A percentile compares a stretch with the other conserved stretches of the same genome.
Evolutionary conservation across 2,329 filamentous ascomycete species (phyloP).

Genomic region (Mycogone perniciosa): DNA sequence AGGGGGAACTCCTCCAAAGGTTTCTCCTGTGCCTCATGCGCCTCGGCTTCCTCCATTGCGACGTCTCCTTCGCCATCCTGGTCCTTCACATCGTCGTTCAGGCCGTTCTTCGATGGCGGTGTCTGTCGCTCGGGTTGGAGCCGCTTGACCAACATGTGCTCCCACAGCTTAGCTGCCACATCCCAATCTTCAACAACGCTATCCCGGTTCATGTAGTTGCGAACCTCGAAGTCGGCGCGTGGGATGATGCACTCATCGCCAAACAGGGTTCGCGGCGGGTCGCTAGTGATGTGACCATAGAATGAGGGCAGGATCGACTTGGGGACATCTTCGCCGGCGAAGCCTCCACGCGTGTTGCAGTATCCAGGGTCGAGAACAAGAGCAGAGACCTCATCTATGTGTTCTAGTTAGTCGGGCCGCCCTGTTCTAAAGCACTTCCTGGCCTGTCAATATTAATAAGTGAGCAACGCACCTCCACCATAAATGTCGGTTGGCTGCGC

Average conservation of each 20-base stretch:
- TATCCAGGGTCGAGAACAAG: conserved; percentile 95
- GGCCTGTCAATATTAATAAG: conserved; percentile 14
- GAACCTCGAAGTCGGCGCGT: conserved; percentile 68
- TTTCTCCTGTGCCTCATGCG: conserved; percentile 54
- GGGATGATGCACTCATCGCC: conserved; percentile 88
- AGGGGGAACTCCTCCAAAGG: conserved; percentile 83
- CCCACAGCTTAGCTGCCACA: conserved; percentile 80
- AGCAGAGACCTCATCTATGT: conserved; percentile 87
- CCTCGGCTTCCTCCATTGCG: conserved; percentile 46
- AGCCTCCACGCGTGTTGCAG: conserved; percentile 84
- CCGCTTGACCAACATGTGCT: conserved; percentile 82
- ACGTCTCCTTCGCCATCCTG: conserved; percentile 58
- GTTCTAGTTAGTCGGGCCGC: conserved; percentile 15
- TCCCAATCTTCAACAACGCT: conserved; percentile 97
- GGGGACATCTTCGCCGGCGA: conserved; percentile 94
- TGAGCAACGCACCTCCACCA: conserved; percentile 47
- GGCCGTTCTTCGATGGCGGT: conserved; percentile 66
- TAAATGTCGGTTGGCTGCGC: conserved; percentile 57
- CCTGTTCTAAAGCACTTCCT: conserved; percentile 8
- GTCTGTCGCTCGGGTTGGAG: conserved; percentile 71
- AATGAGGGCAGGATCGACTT: conserved; percentile 89
- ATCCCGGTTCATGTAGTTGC: conserved; percentile 86
- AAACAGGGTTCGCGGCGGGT: conserved; percentile 56
- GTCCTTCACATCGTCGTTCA: conserved; percentile 61
- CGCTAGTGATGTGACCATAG: conserved; percentile 60